Percentiles rank a stretch among this genome's conserved stretches.
Conservation (phyloP, 148 eudicot genomes). For the Cornus controversa region DNA sequence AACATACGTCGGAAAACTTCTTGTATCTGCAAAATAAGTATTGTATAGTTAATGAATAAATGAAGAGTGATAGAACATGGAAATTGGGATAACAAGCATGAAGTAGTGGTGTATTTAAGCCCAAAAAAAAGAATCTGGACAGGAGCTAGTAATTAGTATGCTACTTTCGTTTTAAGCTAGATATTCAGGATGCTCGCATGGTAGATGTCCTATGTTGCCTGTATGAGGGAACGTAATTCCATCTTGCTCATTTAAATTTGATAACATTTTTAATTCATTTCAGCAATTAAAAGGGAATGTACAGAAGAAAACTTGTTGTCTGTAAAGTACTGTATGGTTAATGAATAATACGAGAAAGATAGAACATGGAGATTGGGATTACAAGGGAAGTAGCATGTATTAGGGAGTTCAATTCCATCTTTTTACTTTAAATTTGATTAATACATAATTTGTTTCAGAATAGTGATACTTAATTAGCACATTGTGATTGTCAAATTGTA, state of each 20-base stretch:
- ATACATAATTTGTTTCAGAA: background rate
- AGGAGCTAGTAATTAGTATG: background rate
- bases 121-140: background rate
- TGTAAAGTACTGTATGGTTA: no score
- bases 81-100: background rate
- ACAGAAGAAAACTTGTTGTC: no score
- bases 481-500: background rate
- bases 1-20: conserved; percentile 91
- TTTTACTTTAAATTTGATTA: no score
- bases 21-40: conserved; percentile 70
- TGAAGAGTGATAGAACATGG: background rate
- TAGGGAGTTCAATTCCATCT: no score
- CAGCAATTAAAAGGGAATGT: no score
- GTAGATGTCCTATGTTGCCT: background rate
- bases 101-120: background rate
- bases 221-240: background rate
- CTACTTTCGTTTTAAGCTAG: background rate
- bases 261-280: no score
- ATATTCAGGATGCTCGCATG: background rate
- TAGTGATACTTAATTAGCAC: background rate
- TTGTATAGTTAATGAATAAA: conserved; percentile 23
- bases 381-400: no score
- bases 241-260: background rate
- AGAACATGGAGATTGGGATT: no score
- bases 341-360: no score